Evolutionary conservation across 148 eudicot species (phyloP).

Genomic region (Rhododendron ferrugineum): DNA sequence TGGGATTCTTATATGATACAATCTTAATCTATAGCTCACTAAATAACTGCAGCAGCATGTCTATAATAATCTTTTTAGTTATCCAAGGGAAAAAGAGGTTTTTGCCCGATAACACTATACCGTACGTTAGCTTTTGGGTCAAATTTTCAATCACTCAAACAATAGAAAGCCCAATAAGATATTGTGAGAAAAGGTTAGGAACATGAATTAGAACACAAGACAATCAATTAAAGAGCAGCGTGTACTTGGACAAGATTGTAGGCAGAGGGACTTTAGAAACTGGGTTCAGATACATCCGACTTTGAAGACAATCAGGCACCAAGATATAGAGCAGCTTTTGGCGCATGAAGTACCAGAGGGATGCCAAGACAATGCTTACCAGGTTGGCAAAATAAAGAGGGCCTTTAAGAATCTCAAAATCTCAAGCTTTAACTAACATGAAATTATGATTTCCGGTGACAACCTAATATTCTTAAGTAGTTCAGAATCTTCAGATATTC

Average conservation of each 20-base stretch:
- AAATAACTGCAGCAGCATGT: background rate
- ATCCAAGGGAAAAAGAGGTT: background rate
- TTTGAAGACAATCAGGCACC: background rate
- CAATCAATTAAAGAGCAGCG: background rate
- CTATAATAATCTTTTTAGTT: background rate
- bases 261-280: background rate
- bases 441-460: background rate
- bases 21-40: background rate
- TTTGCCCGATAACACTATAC: background rate
- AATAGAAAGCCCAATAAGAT: background rate
- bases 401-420: constrained; percentile 1
- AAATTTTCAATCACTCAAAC: background rate
- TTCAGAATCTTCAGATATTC: background rate
- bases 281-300: background rate
- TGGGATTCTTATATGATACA: background rate
- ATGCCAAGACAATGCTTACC: background rate
- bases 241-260: background rate
- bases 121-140: background rate
- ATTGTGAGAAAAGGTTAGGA: background rate
- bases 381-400: background rate
- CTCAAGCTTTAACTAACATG: background rate
- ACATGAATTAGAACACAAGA: background rate
- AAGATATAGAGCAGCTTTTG: background rate
- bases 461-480: background rate
- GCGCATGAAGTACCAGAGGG: background rate